Conservation (phyloP, 2,329 filamentous ascomycete genomes). For the Fusarium sp. region DNA sequence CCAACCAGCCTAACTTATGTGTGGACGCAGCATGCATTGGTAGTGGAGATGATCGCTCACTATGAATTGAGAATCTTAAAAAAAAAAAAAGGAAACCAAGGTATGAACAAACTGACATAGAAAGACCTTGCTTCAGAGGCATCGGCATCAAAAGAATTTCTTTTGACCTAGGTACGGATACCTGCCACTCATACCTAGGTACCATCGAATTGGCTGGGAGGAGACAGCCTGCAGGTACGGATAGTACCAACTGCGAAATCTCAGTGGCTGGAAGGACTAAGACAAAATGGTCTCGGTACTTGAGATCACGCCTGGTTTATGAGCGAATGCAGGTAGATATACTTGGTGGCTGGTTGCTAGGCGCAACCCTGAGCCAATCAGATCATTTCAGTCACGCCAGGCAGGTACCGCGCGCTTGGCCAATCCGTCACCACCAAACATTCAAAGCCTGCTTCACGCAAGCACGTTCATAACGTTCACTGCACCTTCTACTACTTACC, state of each 20-base stretch:
- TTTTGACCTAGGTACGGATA: background rate
- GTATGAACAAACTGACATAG: background rate
- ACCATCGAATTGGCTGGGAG: background rate
- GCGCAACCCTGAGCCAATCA: slow-evolving; percentile 33
- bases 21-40: background rate
- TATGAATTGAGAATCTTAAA: too few species aligned
- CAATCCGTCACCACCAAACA: slow-evolving; percentile 40
- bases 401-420: slow-evolving; percentile 43
- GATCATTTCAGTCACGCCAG: background rate
- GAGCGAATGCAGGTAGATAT: slow-evolving; percentile 14
- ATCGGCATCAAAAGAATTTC: background rate
- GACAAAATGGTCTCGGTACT: slow-evolving; percentile 18
- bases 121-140: background rate
- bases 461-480: slow-evolving; percentile 21
- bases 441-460: slow-evolving; percentile 32
- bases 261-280: slow-evolving; percentile 23
- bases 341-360: slow-evolving; percentile 42
- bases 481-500: slow-evolving; percentile 19
- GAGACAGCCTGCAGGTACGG: slow-evolving; percentile 6
- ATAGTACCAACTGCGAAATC: background rate
- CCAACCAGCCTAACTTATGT: background rate
- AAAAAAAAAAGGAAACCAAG: background rate
- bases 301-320: background rate
- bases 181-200: background rate
- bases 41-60: too few species aligned